These are phyloP conservation scores for Calendula officinalis DNA, from an alignment of 129 eudicot species.

Conservation along the genomic window DNA sequence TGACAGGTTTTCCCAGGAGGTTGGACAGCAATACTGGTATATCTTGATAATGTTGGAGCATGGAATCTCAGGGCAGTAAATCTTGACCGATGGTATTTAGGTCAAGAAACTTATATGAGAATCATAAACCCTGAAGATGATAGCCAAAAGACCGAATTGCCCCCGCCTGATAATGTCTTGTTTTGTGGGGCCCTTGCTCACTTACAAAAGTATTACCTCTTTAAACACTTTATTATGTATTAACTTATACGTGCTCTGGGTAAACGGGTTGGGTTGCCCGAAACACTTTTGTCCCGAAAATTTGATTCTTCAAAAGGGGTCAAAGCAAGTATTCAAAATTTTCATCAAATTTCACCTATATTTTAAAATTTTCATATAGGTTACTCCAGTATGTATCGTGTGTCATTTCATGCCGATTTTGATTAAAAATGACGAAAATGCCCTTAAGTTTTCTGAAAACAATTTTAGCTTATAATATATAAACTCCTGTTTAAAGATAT, in stretches of 20 bases:
- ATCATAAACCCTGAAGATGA: conserved; percentile 75
- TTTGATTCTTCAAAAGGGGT: too few species aligned
- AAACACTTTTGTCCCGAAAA: neutral
- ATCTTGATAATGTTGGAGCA: conserved; percentile 84
- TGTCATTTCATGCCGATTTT: too few species aligned
- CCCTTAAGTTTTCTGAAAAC: too few species aligned
- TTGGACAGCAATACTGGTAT: conserved; percentile 86
- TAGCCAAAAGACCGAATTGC: conserved; percentile 58
- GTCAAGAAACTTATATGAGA: conserved; percentile 91
- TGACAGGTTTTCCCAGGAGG: conserved; percentile 89
- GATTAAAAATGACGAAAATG: too few species aligned
- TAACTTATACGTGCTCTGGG: neutral
- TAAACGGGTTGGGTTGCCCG: neutral
- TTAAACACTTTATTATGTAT: neutral
- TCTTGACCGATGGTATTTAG: conserved; percentile 94
- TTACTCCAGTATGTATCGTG: too few species aligned
- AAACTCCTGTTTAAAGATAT: too few species aligned
- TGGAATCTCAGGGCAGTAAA: conserved; percentile 94
- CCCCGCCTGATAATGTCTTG: conserved; percentile 75
- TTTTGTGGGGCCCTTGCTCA: conserved; percentile 76
- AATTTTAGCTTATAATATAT: too few species aligned
- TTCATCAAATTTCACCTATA: too few species aligned
- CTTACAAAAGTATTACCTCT: conserved; percentile 65
- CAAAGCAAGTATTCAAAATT: too few species aligned
- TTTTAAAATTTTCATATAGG: too few species aligned